A percentile compares a stretch with the other conserved stretches of the same genome.
phyloP scores from a whole-genome alignment of 1,284 basidiomycete genomes.

The Sanghuangporus baumii region DNA sequence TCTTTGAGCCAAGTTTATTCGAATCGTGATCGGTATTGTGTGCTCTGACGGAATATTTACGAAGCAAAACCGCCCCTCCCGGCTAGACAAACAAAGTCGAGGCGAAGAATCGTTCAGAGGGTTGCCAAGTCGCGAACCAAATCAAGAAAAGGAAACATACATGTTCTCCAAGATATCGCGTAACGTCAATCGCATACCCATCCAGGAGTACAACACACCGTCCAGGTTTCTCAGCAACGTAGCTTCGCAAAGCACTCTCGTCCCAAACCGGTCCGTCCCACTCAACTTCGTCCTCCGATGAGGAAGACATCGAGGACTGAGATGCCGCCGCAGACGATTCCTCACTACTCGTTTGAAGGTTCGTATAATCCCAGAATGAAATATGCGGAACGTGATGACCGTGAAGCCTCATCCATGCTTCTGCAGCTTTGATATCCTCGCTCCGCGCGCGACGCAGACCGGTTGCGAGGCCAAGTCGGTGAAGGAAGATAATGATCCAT shows the following conservation, averaged over 20 bases:
- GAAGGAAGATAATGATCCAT: conserved; percentile 63
- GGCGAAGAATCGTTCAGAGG: conserved; percentile 2
- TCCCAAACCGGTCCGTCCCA: conserved; percentile 36
- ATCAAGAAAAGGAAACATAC: conserved; percentile 39
- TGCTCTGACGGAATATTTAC: conserved; percentile 36
- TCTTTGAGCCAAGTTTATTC: not conserved
- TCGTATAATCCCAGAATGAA: not conserved
- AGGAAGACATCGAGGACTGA: conserved; percentile 3
- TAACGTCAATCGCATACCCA: conserved; percentile 59
- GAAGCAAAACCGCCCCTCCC: conserved; percentile 45
- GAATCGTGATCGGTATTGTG: not conserved
- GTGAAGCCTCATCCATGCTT: conserved; percentile 44
- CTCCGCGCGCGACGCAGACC: conserved; percentile 50
- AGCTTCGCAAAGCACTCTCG: conserved; percentile 30
- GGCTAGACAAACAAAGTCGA: conserved; percentile 33
- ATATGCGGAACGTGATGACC: not conserved
- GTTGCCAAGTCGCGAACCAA: not conserved
- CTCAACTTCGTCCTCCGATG: conserved; percentile 10
- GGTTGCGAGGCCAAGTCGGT: conserved; percentile 47
- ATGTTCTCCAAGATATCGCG: conserved; percentile 61
- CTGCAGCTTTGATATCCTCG: conserved; percentile 53
- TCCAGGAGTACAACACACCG: conserved; percentile 54
- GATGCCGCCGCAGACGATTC: not conserved
- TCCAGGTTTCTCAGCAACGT: conserved; percentile 28
- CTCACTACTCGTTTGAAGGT: not conserved